phyloP scores from a whole-genome alignment of 768 basidiomycete genomes.

The Suillus sp. region DNA sequence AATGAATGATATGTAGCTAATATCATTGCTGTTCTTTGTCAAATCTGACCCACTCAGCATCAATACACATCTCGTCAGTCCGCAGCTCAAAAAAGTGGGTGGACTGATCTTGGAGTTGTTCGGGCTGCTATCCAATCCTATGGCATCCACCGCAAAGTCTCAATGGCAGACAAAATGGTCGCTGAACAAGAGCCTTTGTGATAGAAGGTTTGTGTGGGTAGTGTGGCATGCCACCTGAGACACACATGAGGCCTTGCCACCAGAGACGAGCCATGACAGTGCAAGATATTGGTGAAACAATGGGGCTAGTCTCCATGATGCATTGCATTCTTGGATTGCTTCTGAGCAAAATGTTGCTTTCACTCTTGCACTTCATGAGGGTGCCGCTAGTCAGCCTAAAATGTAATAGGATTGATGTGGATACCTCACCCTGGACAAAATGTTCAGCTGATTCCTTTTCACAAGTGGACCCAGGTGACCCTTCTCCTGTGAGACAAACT shows the following conservation, averaged over 20 bases:
- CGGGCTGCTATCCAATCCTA: conserved; percentile 28
- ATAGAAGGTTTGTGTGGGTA: conserved; percentile 39
- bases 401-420: conserved; percentile 37
- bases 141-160: conserved; percentile 8
- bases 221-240: conserved; percentile 45
- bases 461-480: conserved; percentile 41
- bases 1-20: too few species aligned
- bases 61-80: too few species aligned
- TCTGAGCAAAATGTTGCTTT: conserved; percentile 36
- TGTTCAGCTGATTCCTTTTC: conserved; percentile 46
- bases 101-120: conserved; percentile 38
- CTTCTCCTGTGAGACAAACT: conserved; percentile 48
- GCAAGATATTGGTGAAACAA: conserved; percentile 8
- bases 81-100: conserved; percentile 18
- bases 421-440: conserved; percentile 47
- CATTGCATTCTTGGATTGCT: conserved; percentile 8
- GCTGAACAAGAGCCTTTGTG: conserved; percentile 18
- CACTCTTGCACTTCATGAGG: conserved; percentile 55
- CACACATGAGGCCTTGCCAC: conserved; percentile 20
- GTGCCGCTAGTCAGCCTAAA: conserved; percentile 23
- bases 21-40: too few species aligned
- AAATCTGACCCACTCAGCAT: too few species aligned
- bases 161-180: background rate
- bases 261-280: conserved; percentile 26
- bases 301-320: background rate